A percentile compares a stretch with the other conserved stretches of the same genome.
Evolutionary conservation across 306 rosid genomes (phyloP).

Genomic region (Prunus campanulata): DNA sequence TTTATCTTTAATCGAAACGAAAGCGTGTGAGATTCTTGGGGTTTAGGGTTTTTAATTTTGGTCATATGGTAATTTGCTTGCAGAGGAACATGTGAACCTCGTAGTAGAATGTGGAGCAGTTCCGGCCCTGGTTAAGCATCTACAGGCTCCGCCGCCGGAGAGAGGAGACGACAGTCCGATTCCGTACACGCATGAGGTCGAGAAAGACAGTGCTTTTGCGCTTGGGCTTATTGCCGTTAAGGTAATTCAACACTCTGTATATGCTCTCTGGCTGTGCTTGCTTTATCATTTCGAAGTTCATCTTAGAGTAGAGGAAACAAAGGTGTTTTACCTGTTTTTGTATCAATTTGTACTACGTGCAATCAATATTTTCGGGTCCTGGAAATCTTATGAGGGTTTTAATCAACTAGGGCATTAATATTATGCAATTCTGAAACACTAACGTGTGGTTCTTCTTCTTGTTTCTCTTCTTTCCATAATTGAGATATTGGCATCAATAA

Average conservation of each 20-base stretch:
- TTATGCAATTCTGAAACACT: background rate
- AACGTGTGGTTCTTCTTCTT: background rate
- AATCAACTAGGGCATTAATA: background rate
- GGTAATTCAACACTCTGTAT: conserved; percentile 27
- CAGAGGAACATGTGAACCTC: conserved; percentile 43
- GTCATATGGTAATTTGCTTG: background rate
- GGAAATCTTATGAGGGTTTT: background rate
- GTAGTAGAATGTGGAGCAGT: conserved; percentile 37
- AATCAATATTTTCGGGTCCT: background rate
- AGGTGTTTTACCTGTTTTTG: background rate
- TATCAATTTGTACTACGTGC: background rate
- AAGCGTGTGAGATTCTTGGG: background rate
- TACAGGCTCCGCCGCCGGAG: background rate
- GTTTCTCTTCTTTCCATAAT: background rate
- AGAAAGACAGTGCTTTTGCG: conserved; percentile 35
- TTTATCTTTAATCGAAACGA: background rate
- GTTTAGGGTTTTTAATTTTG: background rate
- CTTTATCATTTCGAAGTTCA: background rate
- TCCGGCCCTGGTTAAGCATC: conserved; percentile 42
- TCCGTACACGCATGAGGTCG: conserved; percentile 32
- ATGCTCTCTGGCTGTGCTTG: background rate
- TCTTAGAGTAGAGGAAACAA: background rate
- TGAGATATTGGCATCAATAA: background rate
- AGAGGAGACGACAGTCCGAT: background rate
- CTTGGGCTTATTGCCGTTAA: conserved; percentile 53